Evolutionary conservation across 2,329 filamentous ascomycete genomes (phyloP).

Genomic region (Cladosporium sphaerospermum): DNA sequence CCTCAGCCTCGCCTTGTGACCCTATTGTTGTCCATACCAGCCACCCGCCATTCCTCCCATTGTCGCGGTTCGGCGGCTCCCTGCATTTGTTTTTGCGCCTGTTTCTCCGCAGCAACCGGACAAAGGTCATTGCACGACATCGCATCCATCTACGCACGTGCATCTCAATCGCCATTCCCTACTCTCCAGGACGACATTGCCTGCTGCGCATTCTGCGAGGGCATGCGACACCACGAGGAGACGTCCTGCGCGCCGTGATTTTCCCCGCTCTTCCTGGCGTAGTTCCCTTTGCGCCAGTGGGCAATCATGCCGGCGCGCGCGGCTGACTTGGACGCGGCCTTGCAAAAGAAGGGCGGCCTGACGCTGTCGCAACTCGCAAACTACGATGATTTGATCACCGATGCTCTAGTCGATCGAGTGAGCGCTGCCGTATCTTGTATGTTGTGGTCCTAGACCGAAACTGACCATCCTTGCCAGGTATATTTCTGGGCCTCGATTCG

Average conservation of each 20-base stretch:
- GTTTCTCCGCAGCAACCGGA: background rate
- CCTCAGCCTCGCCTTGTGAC: too few species aligned
- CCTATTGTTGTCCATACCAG: too few species aligned
- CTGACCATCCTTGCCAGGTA: slow-evolving; percentile 49
- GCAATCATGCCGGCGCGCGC: slow-evolving; percentile 13
- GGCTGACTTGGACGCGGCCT: slow-evolving; percentile 37
- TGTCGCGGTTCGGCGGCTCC: background rate
- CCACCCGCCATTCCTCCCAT: too few species aligned
- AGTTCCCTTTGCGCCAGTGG: background rate
- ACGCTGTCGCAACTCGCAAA: slow-evolving; percentile 81
- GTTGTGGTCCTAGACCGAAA: background rate
- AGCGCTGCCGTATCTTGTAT: slow-evolving; percentile 32
- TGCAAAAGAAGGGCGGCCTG: slow-evolving; percentile 62
- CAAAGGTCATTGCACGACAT: background rate
- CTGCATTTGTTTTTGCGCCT: background rate
- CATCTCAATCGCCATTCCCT: background rate
- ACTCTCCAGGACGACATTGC: background rate
- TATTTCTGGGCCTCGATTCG: slow-evolving; percentile 96
- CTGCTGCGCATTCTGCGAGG: background rate
- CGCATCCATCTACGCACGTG: background rate
- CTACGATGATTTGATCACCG: slow-evolving; percentile 93
- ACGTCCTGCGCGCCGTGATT: background rate
- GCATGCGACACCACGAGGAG: background rate
- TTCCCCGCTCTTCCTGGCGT: background rate
- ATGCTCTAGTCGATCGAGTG: slow-evolving; percentile 92